Percentiles rank a stretch among this genome's conserved stretches.
Conservation (phyloP, 768 basidiomycete species). For the Macrocybe gigantea region DNA sequence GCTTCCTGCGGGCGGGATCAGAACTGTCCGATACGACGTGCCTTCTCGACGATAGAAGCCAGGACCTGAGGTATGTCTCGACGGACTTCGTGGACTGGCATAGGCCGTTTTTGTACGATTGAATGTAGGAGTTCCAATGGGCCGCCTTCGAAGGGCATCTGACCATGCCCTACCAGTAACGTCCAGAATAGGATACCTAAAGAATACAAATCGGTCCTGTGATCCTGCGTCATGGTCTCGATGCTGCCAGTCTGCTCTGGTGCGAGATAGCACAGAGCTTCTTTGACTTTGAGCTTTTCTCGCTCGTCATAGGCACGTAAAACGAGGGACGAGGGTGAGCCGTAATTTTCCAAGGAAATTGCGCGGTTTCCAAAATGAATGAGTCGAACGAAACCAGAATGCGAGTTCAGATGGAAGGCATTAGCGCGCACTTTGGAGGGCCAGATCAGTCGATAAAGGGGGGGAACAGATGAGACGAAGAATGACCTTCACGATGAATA, state of each 20-base stretch:
- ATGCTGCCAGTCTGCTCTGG: slow-evolving; percentile 75
- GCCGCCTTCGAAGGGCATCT: slow-evolving; percentile 57
- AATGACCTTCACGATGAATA: slow-evolving; percentile 62
- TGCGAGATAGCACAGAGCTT: slow-evolving; percentile 68
- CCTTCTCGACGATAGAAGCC: slow-evolving; percentile 67
- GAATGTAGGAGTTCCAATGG: slow-evolving; percentile 62
- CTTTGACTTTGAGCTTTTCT: slow-evolving; percentile 67
- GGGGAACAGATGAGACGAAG: neutral
- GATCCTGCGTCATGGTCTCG: slow-evolving; percentile 67
- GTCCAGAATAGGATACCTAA: slow-evolving; percentile 74
- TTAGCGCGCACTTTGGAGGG: slow-evolving; percentile 51
- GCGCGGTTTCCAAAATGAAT: slow-evolving; percentile 75
- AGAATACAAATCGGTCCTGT: slow-evolving; percentile 70
- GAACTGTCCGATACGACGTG: slow-evolving; percentile 10
- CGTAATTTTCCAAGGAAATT: slow-evolving; percentile 63
- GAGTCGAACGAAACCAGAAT: slow-evolving; percentile 62
- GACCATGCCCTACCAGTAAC: slow-evolving; percentile 62
- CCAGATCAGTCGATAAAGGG: neutral
- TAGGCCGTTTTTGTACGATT: slow-evolving; percentile 67
- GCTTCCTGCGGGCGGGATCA: slow-evolving; percentile 3
- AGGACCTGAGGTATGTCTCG: slow-evolving; percentile 69
- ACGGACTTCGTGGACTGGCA: slow-evolving; percentile 71
- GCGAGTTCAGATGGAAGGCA: slow-evolving; percentile 67
- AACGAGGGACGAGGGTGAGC: slow-evolving; percentile 67
- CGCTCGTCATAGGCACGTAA: slow-evolving; percentile 53